Evolutionary conservation across 176 grass and related monocot species (phyloP).

Genomic region (sorghum (Sorghum bicolor)): Sorghum_bicolor_NCBIv3 NC_012872.2:56123501-56124000

Average conservation of each 20-base stretch:
- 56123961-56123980: slow-evolving; percentile 97
- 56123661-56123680: slow-evolving; percentile 2
- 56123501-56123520: slow-evolving; percentile 90
- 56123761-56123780: slow-evolving; percentile 6
- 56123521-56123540: background rate
- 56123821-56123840: background rate
- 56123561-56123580: background rate
- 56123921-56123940: slow-evolving; percentile 93
- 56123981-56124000: slow-evolving; percentile 97
- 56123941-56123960: slow-evolving; percentile 98
- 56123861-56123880: background rate
- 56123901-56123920: slow-evolving; percentile 99
- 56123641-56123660: background rate
- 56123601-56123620: slow-evolving; percentile 4
- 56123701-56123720: background rate
- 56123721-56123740: slow-evolving; percentile 8
- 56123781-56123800: slow-evolving; percentile 7
- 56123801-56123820: background rate
- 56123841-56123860: background rate
- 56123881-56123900: slow-evolving; percentile 25
- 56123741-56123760: background rate
- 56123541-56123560: background rate
- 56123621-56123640: background rate
- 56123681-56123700: background rate
- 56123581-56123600: background rate